phyloP scores from a whole-genome alignment of 1,284 basidiomycete genomes.

The Golubevia sp. region DNA sequence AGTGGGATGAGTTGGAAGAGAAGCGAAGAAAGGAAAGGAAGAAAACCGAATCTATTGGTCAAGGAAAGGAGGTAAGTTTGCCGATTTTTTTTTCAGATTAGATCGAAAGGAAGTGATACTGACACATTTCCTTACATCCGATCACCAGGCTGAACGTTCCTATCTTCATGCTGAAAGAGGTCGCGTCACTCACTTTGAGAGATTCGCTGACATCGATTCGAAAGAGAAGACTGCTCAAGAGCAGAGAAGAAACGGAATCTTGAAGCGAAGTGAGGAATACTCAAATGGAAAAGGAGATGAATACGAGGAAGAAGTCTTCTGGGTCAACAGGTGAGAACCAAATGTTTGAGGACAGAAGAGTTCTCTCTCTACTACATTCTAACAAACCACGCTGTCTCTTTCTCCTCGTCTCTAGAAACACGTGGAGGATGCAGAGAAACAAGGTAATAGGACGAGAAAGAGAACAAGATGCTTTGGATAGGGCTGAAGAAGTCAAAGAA shows the following conservation, averaged over 20 bases:
- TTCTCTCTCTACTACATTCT: too few relatives aligned
- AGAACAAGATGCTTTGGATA: slow-evolving; percentile 11
- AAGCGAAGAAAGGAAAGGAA: slow-evolving; percentile 19
- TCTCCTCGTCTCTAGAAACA: too few relatives aligned
- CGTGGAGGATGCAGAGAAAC: too few relatives aligned
- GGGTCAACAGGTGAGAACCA: too few relatives aligned
- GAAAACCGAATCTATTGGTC: slow-evolving; percentile 12
- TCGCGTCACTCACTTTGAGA: slow-evolving; percentile 36
- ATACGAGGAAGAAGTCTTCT: too few relatives aligned
- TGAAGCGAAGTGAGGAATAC: slow-evolving; percentile 7
- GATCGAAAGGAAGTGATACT: too few relatives aligned
- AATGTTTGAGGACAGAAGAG: too few relatives aligned
- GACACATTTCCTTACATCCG: too few relatives aligned
- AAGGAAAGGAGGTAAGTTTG: slow-evolving; percentile 9
- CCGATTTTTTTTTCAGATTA: neutral
- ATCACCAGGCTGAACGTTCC: too few relatives aligned
- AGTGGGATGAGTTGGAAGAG: slow-evolving; percentile 27
- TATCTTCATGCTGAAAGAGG: slow-evolving; percentile 1
- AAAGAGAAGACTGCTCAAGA: slow-evolving; percentile 25
- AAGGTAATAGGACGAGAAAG: slow-evolving; percentile 14
- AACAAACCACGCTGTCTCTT: too few relatives aligned
- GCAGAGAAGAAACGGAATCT: slow-evolving; percentile 15
- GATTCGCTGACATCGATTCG: slow-evolving; percentile 8
- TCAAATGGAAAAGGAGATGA: too few relatives aligned
- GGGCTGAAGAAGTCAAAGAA: slow-evolving; percentile 39